Percentiles rank a stretch among this genome's conserved stretches.
These are phyloP conservation scores for Sequoiadendron giganteum DNA, from an alignment of 75 land plant species.

Conservation along the genomic window DNA sequence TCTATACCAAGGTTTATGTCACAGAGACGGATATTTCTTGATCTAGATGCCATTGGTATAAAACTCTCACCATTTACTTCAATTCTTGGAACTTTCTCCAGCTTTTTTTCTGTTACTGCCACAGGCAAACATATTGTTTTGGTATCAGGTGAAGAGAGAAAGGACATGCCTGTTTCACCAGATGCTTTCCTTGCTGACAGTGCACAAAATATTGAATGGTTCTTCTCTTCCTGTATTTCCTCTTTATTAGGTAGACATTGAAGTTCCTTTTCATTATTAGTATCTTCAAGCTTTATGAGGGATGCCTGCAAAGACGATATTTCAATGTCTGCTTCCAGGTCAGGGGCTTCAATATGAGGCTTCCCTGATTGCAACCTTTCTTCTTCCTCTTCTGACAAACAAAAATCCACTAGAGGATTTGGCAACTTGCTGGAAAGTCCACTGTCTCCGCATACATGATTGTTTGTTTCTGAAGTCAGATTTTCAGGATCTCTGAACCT, in stretches of 20 bases:
- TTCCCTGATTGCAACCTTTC: not conserved
- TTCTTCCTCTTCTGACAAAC: not conserved
- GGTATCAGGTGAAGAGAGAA: not conserved
- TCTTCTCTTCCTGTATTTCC: not conserved
- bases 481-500: not conserved
- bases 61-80: conserved; percentile 1
- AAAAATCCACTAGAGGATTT: not conserved
- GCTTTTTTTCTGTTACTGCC: not conserved
- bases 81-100: not conserved
- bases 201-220: not conserved
- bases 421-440: not conserved
- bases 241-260: conserved; percentile 1
- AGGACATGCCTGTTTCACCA: not conserved
- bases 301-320: not conserved
- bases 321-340: not conserved
- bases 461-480: not conserved
- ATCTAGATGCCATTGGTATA: conserved; percentile 3
- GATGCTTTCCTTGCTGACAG: not conserved
- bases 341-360: not conserved
- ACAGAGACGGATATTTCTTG: not conserved
- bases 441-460: not conserved
- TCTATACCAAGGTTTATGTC: not conserved
- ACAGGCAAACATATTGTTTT: not conserved
- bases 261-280: not conserved
- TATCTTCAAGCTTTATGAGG: not conserved